phyloP scores from a whole-genome alignment of 192 early-diverging fungal species.

The Geranomyces michiganensis region DNA sequence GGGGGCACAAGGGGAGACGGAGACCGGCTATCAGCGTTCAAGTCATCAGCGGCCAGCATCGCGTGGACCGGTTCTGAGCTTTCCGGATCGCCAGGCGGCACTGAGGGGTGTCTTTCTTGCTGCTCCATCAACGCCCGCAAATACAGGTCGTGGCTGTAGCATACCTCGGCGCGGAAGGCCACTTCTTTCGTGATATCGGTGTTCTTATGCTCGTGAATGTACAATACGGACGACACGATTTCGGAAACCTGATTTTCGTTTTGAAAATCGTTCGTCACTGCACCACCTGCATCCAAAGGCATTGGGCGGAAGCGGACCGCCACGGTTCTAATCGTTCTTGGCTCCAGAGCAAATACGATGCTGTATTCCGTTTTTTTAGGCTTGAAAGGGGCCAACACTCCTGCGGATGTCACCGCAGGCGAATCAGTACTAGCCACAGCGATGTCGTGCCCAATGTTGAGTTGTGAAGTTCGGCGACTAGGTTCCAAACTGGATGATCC shows the following conservation, averaged over 20 bases:
- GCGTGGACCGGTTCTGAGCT: background rate
- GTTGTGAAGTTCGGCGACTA: constrained; percentile 15
- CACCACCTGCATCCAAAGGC: background rate
- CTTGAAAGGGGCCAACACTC: constrained; percentile 23
- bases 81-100: background rate
- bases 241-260: background rate
- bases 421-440: background rate
- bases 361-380: constrained; percentile 62
- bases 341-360: constrained; percentile 71
- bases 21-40: background rate
- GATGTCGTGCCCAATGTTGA: background rate
- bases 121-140: background rate
- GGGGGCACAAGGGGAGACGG: background rate
- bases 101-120: background rate
- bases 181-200: constrained; percentile 75
- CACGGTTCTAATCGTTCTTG: constrained; percentile 67
- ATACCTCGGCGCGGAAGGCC: constrained; percentile 58
- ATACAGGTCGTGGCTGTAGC: background rate
- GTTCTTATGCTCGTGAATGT: constrained; percentile 83
- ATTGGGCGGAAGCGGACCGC: constrained; percentile 61
- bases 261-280: background rate
- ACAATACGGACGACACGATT: constrained; percentile 57
- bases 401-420: background rate
- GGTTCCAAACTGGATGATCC: background rate
- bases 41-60: background rate